Conservation (phyloP, 768 basidiomycete species). For the Pleurotus sapidus region DNA sequence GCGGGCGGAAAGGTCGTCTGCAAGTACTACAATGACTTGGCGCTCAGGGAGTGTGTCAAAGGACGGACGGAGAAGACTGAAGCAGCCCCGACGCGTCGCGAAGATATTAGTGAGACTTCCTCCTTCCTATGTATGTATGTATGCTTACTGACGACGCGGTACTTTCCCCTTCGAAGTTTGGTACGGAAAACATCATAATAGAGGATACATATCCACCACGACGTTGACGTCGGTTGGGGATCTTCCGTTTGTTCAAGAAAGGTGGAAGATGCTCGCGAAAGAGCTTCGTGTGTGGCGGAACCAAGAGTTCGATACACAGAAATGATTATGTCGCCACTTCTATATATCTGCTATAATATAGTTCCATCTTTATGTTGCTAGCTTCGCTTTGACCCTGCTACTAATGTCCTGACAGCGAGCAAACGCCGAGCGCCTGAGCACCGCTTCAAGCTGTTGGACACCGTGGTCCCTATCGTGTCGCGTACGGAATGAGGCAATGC, state of each 20-base stretch:
- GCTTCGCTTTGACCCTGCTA: no score
- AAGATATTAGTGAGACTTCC: constrained; percentile 70
- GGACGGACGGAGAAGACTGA: constrained; percentile 65
- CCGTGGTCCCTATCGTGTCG: no score
- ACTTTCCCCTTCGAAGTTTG: constrained; percentile 47
- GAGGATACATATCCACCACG: constrained; percentile 69
- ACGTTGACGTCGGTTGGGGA: constrained; percentile 49
- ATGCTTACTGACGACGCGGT: neutral
- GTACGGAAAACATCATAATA: constrained; percentile 71
- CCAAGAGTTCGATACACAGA: constrained; percentile 30
- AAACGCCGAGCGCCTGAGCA: no score
- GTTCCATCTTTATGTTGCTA: no score
- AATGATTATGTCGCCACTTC: neutral
- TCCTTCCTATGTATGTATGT: neutral
- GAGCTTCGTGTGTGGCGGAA: constrained; percentile 59
- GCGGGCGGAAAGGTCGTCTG: constrained; percentile 83
- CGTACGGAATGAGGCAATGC: no score
- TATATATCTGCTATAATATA: no score
- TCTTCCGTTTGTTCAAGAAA: constrained; percentile 61
- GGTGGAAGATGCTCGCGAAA: constrained; percentile 64
- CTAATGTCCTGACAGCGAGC: no score
- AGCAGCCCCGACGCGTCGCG: constrained; percentile 82
- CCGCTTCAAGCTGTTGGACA: no score
- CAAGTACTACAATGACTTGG: constrained; percentile 87
- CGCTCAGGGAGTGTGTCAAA: constrained; percentile 76